These are phyloP conservation scores for Luzula sylvatica DNA, from an alignment of 176 grass and related monocot genomes.

Conservation along the genomic window DNA sequence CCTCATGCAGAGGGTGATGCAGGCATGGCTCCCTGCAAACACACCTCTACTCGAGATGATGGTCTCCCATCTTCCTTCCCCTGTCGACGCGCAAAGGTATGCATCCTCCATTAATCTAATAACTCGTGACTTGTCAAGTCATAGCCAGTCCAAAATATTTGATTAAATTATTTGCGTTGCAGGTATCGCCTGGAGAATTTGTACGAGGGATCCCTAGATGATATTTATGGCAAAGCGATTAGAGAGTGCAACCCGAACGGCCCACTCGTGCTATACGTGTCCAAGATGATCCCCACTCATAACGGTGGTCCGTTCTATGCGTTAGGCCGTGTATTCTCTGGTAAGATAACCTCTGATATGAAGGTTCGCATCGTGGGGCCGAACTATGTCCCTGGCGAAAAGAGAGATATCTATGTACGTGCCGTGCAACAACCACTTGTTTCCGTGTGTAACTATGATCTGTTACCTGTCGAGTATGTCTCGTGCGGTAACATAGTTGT, in stretches of 20 bases:
- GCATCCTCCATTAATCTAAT: no score
- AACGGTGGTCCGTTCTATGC: neutral
- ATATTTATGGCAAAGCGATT: slow-evolving; percentile 13
- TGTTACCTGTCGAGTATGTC: no score
- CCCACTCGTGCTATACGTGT: slow-evolving; percentile 2
- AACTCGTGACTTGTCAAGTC: no score
- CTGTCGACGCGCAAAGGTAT: slow-evolving; percentile 1
- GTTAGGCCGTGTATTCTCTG: neutral
- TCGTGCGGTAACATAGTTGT: no score
- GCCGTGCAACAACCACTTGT: neutral
- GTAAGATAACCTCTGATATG: neutral
- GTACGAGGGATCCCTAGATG: slow-evolving; percentile 12
- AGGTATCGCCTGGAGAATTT: slow-evolving; percentile 6
- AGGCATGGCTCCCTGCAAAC: slow-evolving; percentile 11
- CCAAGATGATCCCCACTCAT: slow-evolving; percentile 7
- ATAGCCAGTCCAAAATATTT: no score
- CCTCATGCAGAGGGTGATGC: slow-evolving; percentile 4
- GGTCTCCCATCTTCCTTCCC: slow-evolving; percentile 16
- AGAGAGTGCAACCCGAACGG: slow-evolving; percentile 7
- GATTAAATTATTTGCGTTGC: no score
- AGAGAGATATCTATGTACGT: neutral
- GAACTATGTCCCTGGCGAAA: neutral
- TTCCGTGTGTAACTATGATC: neutral
- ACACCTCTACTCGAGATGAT: slow-evolving; percentile 5
- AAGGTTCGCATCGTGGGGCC: neutral